phyloP scores from a whole-genome alignment of 2,329 filamentous ascomycete species.

The Sphaerulina vaccinii region DNA sequence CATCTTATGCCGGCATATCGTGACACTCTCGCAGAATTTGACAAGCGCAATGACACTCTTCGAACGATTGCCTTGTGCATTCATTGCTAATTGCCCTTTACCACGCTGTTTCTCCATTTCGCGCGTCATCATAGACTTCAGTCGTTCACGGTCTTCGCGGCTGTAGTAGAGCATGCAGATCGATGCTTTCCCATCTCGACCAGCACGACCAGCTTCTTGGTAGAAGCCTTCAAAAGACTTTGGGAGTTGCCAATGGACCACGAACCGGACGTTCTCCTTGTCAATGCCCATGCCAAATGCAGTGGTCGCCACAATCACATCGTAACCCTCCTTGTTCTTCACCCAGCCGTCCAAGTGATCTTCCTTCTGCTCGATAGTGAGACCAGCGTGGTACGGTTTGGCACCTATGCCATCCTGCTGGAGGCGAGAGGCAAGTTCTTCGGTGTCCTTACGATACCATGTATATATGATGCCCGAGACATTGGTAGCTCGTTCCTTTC shows the following conservation, averaged over 20 bases:
- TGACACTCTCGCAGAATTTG: conserved; percentile 76
- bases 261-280: conserved; percentile 90
- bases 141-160: conserved; percentile 77
- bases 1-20: conserved; percentile 69
- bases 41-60: conserved; percentile 59
- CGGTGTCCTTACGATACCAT: conserved; percentile 71
- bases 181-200: conserved; percentile 82
- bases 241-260: conserved; percentile 89
- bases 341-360: conserved; percentile 72
- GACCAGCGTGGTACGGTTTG: conserved; percentile 69
- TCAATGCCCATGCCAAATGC: conserved; percentile 98
- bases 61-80: conserved; percentile 41
- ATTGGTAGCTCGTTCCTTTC: conserved; percentile 56
- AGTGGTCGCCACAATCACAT: conserved; percentile 91
- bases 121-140: conserved; percentile 55
- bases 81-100: conserved; percentile 35
- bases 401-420: conserved; percentile 69
- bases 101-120: conserved; percentile 39
- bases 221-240: conserved; percentile 96
- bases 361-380: conserved; percentile 66
- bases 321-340: conserved; percentile 71
- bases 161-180: conserved; percentile 90
- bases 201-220: conserved; percentile 89
- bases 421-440: conserved; percentile 65
- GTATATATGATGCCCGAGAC: conserved; percentile 80